A percentile compares a stretch with the other conserved stretches of the same genome.
Conservation (phyloP, 2,329 filamentous ascomycete genomes). For the Colletotrichum australisinense region DNA sequence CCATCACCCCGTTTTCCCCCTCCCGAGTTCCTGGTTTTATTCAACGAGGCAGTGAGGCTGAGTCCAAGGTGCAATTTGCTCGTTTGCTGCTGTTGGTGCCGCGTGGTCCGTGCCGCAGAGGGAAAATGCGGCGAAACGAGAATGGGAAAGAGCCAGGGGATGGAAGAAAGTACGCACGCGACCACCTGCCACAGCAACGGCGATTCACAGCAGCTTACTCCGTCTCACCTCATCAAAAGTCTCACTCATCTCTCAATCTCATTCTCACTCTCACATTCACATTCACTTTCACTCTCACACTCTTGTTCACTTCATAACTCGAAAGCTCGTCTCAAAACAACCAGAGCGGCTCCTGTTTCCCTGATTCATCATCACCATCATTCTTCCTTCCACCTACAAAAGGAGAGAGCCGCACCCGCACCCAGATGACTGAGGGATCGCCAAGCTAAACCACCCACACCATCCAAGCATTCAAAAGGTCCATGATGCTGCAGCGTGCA, state of each 20-base stretch:
- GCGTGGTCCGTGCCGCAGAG: slow-evolving; percentile 6
- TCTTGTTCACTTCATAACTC: background rate
- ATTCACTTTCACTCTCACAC: background rate
- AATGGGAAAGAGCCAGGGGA: background rate
- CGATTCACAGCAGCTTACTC: background rate
- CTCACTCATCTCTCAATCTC: background rate
- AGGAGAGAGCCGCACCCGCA: background rate
- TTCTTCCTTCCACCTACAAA: background rate
- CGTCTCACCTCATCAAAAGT: slow-evolving; percentile 9
- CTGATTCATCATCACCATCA: background rate
- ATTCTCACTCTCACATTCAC: background rate
- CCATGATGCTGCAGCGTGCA: slow-evolving; percentile 28
- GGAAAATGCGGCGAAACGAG: background rate
- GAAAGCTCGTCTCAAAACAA: background rate
- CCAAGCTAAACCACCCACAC: background rate
- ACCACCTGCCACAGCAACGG: slow-evolving; percentile 20
- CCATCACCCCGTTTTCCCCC: background rate
- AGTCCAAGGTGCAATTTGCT: background rate
- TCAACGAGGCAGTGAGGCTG: background rate
- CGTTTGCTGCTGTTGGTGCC: slow-evolving; percentile 5
- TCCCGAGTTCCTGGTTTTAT: background rate
- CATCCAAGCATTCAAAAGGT: background rate
- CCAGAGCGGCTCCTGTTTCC: background rate
- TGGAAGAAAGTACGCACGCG: slow-evolving; percentile 2
- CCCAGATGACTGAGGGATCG: background rate